Base-by-base conservation (phyloP, 495 filamentous ascomycete species). In the Penicillium simplicissimum region DNA sequence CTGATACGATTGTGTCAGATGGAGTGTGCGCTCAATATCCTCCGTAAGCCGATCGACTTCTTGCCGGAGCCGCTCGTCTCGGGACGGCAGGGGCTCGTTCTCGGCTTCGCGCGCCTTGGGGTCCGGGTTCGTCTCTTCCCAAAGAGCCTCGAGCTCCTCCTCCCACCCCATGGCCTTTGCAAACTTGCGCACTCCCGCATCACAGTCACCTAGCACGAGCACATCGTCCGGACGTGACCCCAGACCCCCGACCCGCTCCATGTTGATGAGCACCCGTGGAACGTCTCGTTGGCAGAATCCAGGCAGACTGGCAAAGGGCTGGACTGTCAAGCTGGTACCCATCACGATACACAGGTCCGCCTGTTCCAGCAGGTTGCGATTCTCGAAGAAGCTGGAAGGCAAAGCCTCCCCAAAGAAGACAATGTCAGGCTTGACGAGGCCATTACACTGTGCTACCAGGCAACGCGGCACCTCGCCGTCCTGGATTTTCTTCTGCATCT, bases 371-470 rank as follows among this genome's bases (percentile, higher is more conserved):
- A 89, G 65, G 23, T 66, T 59, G 21, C 78, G 75, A 60, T 87
- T 89, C 4, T 73, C 64, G 65, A 88, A 87, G 72, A 98, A 98
- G 0, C 71, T 67, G 10, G 72, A 71, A 0, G 95, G 96, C 31
- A 98, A 76, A 25, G 85, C 79, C 75, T 98, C 95, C 48, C 94
- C 95, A 67, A 98, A 98, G 76, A 98, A 98, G 4, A 96, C 92
- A 75, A 98, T 98, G 67, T 97, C 94, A 3, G 95, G 95, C 75
- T 98, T 98, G 52, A 98, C 92, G 7, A 96, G 73, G 0, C 93
- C 94, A 21, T 84, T 79, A 70, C 96, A 98, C 31, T 80, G 53
- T 3, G 53, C 36, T 17, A 40, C 65, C 21, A 70, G 53, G 69
- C 95, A 97, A 60, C 79, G 74, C 10, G 95, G 91, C 1, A 96